These are phyloP conservation scores for Metrosideros polymorpha DNA, from an alignment of 441 rosid species.

Conservation along the genomic window DNA sequence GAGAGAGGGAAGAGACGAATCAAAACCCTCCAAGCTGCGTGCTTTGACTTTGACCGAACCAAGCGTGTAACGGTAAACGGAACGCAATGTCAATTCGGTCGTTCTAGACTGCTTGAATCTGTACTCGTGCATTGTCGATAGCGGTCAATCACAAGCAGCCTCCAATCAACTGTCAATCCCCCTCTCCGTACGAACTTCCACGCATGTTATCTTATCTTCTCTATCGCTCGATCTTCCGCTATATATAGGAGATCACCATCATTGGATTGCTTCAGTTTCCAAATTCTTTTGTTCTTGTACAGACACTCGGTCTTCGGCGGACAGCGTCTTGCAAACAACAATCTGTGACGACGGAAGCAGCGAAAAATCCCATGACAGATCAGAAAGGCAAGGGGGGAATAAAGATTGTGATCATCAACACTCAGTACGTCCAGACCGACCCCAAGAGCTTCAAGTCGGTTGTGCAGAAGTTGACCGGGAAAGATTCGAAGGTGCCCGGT, in stretches of 20 bases:
- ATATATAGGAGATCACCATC: background rate
- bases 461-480: conserved; percentile 8
- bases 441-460: conserved; percentile 4
- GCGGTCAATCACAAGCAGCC: background rate
- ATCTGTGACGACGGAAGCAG: background rate
- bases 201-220: background rate
- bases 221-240: background rate
- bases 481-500: background rate
- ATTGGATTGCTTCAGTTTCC: background rate
- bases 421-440: conserved; percentile 6
- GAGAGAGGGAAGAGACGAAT: background rate
- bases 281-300: background rate
- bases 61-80: background rate
- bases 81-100: background rate
- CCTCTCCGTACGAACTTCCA: background rate
- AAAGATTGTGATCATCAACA: conserved; percentile 7
- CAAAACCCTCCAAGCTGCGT: background rate
- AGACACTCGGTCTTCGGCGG: background rate
- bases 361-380: background rate
- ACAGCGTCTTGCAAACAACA: background rate
- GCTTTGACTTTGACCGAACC: background rate
- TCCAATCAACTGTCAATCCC: background rate
- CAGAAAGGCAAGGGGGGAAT: background rate
- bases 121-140: background rate
- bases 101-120: background rate